Evolutionary conservation across 768 basidiomycete species (phyloP), one percentile per base, ranked within the genome.

Genomic region (Panellus pusillus): DNA sequence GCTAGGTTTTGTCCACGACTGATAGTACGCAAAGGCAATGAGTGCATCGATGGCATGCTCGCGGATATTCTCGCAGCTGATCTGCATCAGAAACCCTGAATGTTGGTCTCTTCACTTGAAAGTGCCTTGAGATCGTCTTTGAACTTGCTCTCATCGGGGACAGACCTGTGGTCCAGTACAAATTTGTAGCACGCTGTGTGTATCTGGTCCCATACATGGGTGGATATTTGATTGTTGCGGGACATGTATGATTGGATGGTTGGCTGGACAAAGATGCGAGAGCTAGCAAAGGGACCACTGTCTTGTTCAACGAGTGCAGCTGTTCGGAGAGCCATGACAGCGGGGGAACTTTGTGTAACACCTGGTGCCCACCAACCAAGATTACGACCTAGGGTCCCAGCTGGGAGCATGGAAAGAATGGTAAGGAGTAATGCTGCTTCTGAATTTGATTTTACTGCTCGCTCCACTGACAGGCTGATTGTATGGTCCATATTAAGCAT

Each of bases 321-420:
- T 8, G 38, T 29, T 13, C 41, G 47, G 12, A 64, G 50, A 13
- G 46, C 44, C 11, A 17, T 32, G 2, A 63, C 24, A 8, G 63
- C 58, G 3, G 41, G 44, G 9, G 32, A 13, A 4, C n/a, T n/a
- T n/a, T 35, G 29, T 6, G 50, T 51, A 6, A 63, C 11, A 19
- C 24, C 14, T 1, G 47, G 39, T n/a, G 56, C 56, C 61, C 54
- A 58, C 44, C 47, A 29, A 3, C 2, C n/a, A 12, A 68, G 44
- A 35, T 58, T 46, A 4, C 54, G 14, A 2, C 49, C 44, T 24
- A 44, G 49, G 8, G 62, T 60, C 1, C 69, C 67, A n/a, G 51
- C 62, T 0, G 69, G 69, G 6, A 70, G 60, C 43, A 67, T 44
- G 9, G 67, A 61, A 9, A 35, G 14, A 14, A 35, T 8, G 24